Evolutionary conservation across 2,329 filamentous ascomycete genomes (phyloP).

Genomic region (Cladophialophora exuberans): DNA sequence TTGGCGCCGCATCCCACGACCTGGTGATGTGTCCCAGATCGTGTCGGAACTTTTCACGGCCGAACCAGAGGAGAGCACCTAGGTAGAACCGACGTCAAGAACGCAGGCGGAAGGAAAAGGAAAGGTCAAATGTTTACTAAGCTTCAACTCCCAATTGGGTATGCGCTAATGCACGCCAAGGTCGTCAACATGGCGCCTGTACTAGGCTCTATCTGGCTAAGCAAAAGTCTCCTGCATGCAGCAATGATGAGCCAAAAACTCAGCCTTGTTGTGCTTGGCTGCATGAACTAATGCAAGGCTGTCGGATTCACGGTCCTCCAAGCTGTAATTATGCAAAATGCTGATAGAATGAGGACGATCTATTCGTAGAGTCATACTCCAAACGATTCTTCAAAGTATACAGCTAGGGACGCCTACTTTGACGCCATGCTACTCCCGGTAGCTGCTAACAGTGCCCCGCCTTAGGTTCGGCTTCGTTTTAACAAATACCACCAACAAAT

Average conservation of each 20-base stretch:
- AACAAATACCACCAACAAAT: too few relatives aligned
- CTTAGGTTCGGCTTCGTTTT: too few relatives aligned
- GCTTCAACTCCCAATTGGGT: not conserved
- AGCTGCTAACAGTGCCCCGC: not conserved
- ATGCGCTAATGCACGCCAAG: not conserved
- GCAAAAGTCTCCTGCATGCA: slow-evolving; percentile 15
- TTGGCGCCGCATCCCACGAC: not conserved
- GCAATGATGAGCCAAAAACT: too few relatives aligned
- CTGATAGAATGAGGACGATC: not conserved
- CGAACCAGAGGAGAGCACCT: not conserved
- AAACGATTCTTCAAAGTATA: too few relatives aligned
- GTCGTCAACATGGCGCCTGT: not conserved
- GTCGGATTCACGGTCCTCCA: not conserved
- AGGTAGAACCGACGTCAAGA: not conserved
- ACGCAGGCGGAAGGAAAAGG: not conserved
- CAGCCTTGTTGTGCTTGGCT: not conserved
- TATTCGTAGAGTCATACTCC: not conserved
- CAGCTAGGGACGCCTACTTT: too few relatives aligned
- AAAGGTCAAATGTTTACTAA: not conserved
- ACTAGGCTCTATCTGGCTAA: not conserved
- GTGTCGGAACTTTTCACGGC: not conserved
- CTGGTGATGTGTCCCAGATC: not conserved
- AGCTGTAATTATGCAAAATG: not conserved
- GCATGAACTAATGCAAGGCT: not conserved
- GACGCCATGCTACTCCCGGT: not conserved